Evolutionary conservation across 176 grass and related monocot species (phyloP).

Genomic region (Musa acuminata): DNA sequence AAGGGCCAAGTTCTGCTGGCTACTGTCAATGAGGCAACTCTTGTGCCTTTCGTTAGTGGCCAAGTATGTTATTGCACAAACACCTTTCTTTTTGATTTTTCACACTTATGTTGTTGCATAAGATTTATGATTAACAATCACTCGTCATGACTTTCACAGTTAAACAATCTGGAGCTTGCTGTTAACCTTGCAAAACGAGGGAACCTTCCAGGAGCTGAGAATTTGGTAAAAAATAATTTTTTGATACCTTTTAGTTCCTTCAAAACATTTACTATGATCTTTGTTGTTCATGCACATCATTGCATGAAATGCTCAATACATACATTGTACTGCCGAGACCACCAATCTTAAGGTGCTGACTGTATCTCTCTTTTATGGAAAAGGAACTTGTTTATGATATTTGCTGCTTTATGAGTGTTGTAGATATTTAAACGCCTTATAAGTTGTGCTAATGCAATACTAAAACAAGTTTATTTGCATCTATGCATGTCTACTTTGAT

Average conservation of each 20-base stretch:
- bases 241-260: not conserved
- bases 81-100: conserved; percentile 12
- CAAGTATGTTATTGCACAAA: conserved; percentile 44
- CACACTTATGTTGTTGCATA: too few relatives aligned
- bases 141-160: conserved; percentile 29
- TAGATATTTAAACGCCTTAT: too few relatives aligned
- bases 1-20: conserved; percentile 91
- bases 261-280: not conserved
- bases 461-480: too few relatives aligned
- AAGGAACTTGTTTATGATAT: too few relatives aligned
- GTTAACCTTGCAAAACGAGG: conserved; percentile 98
- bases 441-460: too few relatives aligned
- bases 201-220: conserved; percentile 96
- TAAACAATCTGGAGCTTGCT: conserved; percentile 97
- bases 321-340: too few relatives aligned
- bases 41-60: conserved; percentile 80
- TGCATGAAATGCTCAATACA: too few relatives aligned
- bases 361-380: too few relatives aligned
- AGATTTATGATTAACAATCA: conserved; percentile 12
- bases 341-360: too few relatives aligned
- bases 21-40: conserved; percentile 87
- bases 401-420: too few relatives aligned
- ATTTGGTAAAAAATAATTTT: conserved; percentile 44
- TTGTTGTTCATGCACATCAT: not conserved
- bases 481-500: too few relatives aligned